Base-by-base conservation (phyloP, 2,329 filamentous ascomycete genomes). In the Penicillium vulpinum region DNA sequence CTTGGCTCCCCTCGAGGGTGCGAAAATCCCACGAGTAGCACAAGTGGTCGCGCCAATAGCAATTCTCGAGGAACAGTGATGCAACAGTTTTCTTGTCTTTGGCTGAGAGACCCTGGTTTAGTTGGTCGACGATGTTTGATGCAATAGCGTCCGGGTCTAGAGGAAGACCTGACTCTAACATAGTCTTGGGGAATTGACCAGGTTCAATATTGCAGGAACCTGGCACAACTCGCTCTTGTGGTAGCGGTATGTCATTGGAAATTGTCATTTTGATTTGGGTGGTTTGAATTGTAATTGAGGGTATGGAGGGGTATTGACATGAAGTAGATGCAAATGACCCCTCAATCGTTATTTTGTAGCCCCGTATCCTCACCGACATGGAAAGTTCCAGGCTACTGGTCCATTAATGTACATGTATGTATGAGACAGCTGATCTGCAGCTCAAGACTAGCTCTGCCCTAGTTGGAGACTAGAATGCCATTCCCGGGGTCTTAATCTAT, bases 21-120 rank as follows among this genome's bases (percentile, higher is more conserved):
- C 77, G 81, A 24, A 85, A 76, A 33, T 83, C 78, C 79, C 83
- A 85, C 0, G 81, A 80, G 10, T 86, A 65, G 7, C 75, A 79
- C 4, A 87, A 76, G 52, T 86, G 81, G 63, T 87, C 85, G 36
- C 84, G 76, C 83, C 83, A 87, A 66, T 81, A 85, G 22, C 79
- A 75, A 36, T 80, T 76, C 11, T 80, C 71, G 3, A 80, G 62
- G 61, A 85, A 85, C 0, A 85, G 74, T 5, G 70, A 59, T 0
- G 74, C 69, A 7, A 79, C 52, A 0, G 70, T 67, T 1, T 66
- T 55, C 31, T 69, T 66, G 44, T 80, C 70, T 8, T 68, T 65
- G 9, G 68, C 64, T 1, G 67, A 53, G 2, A 82, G 64, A 0
- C 70, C 69, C 2, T 67, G 35, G 56, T 81, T 82, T 54, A 82